Evolutionary conservation across 139 green algal genomes (phyloP).

Genomic region (Chlorella sp.): DNA sequence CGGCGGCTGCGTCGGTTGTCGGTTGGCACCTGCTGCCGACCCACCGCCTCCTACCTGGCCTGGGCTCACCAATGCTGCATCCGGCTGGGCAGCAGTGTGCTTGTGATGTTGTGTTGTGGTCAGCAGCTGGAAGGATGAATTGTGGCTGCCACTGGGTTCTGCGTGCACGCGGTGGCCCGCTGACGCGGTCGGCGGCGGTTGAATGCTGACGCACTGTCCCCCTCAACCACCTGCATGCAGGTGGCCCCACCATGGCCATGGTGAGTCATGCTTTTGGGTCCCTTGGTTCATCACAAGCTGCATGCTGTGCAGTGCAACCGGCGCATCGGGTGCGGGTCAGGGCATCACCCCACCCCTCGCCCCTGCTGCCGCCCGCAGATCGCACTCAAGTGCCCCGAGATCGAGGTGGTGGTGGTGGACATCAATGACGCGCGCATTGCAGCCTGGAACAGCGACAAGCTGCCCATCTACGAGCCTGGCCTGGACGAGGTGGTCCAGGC

Average conservation of each 20-base stretch:
- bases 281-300: background rate
- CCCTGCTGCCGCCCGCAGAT: constrained; percentile 58
- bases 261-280: background rate
- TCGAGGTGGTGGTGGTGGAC: constrained; percentile 95
- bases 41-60: background rate
- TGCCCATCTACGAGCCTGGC: constrained; percentile 99
- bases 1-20: background rate
- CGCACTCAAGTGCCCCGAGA: constrained; percentile 95
- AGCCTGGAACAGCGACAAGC: constrained; percentile 96
- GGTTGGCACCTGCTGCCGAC: background rate
- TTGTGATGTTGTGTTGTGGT: no score
- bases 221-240: background rate
- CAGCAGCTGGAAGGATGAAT: no score
- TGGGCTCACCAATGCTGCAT: no score
- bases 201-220: background rate
- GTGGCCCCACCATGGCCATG: constrained; percentile 84
- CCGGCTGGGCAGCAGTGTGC: no score
- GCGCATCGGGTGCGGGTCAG: no score
- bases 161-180: background rate
- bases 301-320: no score
- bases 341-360: no score
- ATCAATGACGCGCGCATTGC: constrained; percentile 88
- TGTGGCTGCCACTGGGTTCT: background rate
- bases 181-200: background rate
- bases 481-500: constrained; percentile 93